A percentile compares a stretch with the other conserved stretches of the same genome.
These are phyloP conservation scores for Pyrenopolyporus hunteri DNA, from an alignment of 495 filamentous ascomycete species.

Conservation along the genomic window DNA sequence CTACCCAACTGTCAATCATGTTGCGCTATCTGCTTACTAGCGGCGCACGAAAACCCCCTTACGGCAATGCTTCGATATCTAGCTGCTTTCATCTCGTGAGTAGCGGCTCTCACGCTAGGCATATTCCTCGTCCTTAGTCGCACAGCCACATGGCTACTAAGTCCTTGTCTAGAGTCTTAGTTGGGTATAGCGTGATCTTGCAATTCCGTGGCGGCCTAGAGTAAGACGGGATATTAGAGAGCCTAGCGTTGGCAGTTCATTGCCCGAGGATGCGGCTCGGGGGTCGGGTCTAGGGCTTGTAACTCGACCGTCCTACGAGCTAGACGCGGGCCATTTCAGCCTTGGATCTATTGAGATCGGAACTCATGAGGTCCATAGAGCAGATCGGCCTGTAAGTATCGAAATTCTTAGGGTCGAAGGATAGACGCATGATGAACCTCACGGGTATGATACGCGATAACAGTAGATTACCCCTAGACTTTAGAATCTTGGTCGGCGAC, in stretches of 20 bases:
- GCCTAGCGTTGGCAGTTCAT: not conserved
- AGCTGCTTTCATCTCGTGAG: not conserved
- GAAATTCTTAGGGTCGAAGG: not conserved
- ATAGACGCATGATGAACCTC: too few relatives aligned
- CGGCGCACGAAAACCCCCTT: not conserved
- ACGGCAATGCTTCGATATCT: not conserved
- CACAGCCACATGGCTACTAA: conserved; percentile 6
- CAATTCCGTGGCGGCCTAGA: not conserved
- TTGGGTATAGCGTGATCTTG: not conserved
- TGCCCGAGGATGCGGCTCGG: conserved; percentile 14
- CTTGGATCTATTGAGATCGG: not conserved
- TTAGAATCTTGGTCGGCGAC: too few relatives aligned
- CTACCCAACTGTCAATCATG: conserved; percentile 14
- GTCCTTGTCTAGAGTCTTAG: conserved; percentile 6
- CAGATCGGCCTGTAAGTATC: not conserved
- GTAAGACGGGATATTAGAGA: conserved; percentile 12
- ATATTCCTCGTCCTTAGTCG: not conserved
- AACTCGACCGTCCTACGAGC: too few relatives aligned
- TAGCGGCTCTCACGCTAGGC: not conserved
- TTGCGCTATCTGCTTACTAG: not conserved
- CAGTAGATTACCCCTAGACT: too few relatives aligned
- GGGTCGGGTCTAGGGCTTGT: too few relatives aligned
- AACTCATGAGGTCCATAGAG: not conserved
- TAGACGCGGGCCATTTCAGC: not conserved
- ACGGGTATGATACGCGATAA: too few relatives aligned